Evolutionary conservation across 768 basidiomycete genomes (phyloP), one percentile per base, ranked within the genome.

Genomic region (Rhizopogon rudus): DNA sequence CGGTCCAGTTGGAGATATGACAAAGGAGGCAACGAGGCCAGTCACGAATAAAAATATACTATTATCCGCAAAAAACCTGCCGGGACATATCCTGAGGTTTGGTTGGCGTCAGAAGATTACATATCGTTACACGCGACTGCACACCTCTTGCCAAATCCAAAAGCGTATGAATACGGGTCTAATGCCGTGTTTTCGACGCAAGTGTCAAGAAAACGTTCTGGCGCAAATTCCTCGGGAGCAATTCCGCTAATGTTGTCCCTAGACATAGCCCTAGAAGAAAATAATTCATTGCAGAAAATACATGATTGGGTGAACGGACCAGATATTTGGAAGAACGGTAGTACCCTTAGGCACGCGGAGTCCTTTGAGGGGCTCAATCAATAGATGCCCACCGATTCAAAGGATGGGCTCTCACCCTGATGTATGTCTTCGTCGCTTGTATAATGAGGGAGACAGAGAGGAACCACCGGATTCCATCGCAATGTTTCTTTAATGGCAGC

Each of bases 401-500:
- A 25, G 51, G 6, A 41, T 41, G 41, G 33, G 28, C 28, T n/a
- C 44, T 16, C 7, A 5, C 61, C 61, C 7, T 55, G 31, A 14
- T 62, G 62, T 35, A 49, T 39, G 2, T 60, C 50, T 40, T 63
- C 55, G 10, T 41, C 9, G 25, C 46, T 56, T 20, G 53, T 44
- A 13, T 46, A 43, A 14, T 67, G 66, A 31, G 61, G 57, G 25
- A 66, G 28, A 29, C 44, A 58, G 8, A 61, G 35, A 29, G 54
- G 54, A 53, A 53, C 37, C 10, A 22, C 52, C 8, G 54, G 54
- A 39, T 51, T 33, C 76, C 80, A 81, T 20, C 80, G 69, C 9
- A 81, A 61, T 5, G 77, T 65, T 60, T 83, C 82, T 35, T 44
- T 48, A 6, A 54, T 46, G 6, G 44, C 10, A 73, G 80, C 80